Evolutionary conservation across 495 filamentous ascomycete species (phyloP).

Genomic region (Terfezia claveryi): DNA sequence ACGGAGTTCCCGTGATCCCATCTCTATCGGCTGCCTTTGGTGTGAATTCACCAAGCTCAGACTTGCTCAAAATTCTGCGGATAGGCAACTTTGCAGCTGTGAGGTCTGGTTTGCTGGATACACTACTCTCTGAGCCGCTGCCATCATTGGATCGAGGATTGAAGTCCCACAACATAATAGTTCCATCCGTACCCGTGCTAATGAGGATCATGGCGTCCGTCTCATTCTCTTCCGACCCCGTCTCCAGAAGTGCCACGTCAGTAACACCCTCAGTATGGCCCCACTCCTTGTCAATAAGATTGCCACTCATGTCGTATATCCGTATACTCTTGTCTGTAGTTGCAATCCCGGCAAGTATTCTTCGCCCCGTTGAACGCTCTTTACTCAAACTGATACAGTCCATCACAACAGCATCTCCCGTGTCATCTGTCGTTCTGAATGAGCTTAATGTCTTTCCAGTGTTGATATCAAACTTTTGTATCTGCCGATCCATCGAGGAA

Average conservation of each 20-base stretch:
- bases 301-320: constrained; percentile 57
- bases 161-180: constrained; percentile 61
- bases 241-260: constrained; percentile 50
- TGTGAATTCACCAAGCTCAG: constrained; percentile 50
- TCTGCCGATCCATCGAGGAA: constrained; percentile 60
- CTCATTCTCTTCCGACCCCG: constrained; percentile 23
- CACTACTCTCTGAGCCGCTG: constrained; percentile 1
- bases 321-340: constrained; percentile 87
- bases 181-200: constrained; percentile 61
- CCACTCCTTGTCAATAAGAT: constrained; percentile 67
- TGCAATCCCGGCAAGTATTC: constrained; percentile 58
- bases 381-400: constrained; percentile 44
- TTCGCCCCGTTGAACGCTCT: constrained; percentile 20
- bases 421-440: constrained; percentile 64
- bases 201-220: constrained; percentile 29
- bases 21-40: constrained; percentile 4
- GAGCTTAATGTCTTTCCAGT: constrained; percentile 45
- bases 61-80: constrained; percentile 50
- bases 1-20: neutral
- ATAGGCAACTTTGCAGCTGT: constrained; percentile 42
- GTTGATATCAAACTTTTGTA: constrained; percentile 51
- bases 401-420: constrained; percentile 64
- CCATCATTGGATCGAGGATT: constrained; percentile 1
- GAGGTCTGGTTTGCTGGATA: constrained; percentile 27
- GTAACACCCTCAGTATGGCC: constrained; percentile 86